Percentiles rank a stretch among this genome's conserved stretches.
Evolutionary conservation across 768 basidiomycete genomes (phyloP).

Genomic region (Rhodocollybia butyracea): DNA sequence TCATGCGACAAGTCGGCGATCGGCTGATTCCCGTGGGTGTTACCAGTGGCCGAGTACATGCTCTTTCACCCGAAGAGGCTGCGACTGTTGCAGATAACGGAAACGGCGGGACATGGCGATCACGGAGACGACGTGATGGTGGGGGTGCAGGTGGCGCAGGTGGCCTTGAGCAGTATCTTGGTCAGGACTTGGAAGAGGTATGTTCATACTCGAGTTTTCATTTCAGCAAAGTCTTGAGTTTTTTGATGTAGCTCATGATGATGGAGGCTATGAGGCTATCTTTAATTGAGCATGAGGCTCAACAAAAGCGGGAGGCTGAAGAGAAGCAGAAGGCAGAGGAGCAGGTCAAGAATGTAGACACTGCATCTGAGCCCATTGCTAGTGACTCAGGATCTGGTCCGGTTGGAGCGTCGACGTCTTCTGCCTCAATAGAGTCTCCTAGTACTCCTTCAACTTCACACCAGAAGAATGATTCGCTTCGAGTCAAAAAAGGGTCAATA

Average conservation of each 20-base stretch:
- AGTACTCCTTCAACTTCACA: conserved; percentile 13
- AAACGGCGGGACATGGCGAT: conserved; percentile 45
- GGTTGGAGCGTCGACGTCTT: conserved; percentile 20
- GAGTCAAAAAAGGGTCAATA: conserved; percentile 4
- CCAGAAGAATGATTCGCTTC: conserved; percentile 9
- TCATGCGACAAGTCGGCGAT: conserved; percentile 98
- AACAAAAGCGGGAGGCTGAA: conserved; percentile 74
- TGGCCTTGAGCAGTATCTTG: conserved; percentile 82
- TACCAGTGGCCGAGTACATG: conserved; percentile 81
- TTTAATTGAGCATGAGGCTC: conserved; percentile 91
- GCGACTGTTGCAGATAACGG: conserved; percentile 32
- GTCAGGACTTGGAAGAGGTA: conserved; percentile 94
- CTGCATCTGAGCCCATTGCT: conserved; percentile 20
- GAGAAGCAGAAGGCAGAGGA: conserved; percentile 58
- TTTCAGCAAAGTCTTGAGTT: no score
- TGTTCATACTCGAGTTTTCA: conserved; percentile 18
- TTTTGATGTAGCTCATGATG: conserved; percentile 75
- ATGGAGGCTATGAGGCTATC: conserved; percentile 99
- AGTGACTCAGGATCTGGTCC: conserved; percentile 20
- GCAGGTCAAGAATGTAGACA: conserved; percentile 30
- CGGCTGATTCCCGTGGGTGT: conserved; percentile 96
- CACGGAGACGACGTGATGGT: conserved; percentile 53
- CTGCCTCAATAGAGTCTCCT: conserved; percentile 17
- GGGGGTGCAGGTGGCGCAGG: no score
- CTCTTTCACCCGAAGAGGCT: conserved; percentile 61